These are phyloP conservation scores for Rugiboletus extremiorientalis DNA, from an alignment of 1,284 basidiomycete species.

Conservation along the genomic window DNA sequence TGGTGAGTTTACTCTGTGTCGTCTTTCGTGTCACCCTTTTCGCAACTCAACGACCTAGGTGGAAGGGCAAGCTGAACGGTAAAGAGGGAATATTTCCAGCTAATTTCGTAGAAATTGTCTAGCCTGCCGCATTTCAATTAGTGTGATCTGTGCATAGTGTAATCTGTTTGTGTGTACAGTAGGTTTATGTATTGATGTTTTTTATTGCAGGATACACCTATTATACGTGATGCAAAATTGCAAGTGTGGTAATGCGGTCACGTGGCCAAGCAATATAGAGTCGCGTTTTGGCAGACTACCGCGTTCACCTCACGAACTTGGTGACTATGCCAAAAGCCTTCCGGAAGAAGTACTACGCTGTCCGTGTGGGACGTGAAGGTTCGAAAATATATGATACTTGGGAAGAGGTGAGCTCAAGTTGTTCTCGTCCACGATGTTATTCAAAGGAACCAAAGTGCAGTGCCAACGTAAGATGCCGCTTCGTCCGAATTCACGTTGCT, in stretches of 20 bases:
- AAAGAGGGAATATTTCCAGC: slow-evolving; percentile 59
- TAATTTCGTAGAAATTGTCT: slow-evolving; percentile 62
- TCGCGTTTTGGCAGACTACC: neutral
- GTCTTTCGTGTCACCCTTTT: neutral
- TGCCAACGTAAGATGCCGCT: slow-evolving; percentile 31
- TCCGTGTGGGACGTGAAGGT: slow-evolving; percentile 51
- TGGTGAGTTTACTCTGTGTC: slow-evolving; percentile 50
- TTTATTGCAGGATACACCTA: too few relatives aligned
- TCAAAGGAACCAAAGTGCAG: slow-evolving; percentile 38
- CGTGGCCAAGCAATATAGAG: neutral
- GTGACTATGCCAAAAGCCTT: slow-evolving; percentile 38
- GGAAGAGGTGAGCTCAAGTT: slow-evolving; percentile 45
- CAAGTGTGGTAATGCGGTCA: too few relatives aligned
- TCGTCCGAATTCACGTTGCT: neutral
- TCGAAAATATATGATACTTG: slow-evolving; percentile 53
- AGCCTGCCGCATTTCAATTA: neutral
- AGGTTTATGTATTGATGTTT: neutral
- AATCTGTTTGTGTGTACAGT: neutral
- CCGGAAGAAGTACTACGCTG: slow-evolving; percentile 56
- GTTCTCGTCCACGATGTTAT: neutral
- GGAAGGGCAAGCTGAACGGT: slow-evolving; percentile 58
- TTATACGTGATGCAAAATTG: too few relatives aligned
- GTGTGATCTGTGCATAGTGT: slow-evolving; percentile 6
- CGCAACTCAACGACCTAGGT: slow-evolving; percentile 48
- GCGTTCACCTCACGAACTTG: neutral